Evolutionary conservation across 352 stramenopile genomes (phyloP), one percentile per base, ranked within the genome.

Genomic region (Phytophthora nicotianae): DNA sequence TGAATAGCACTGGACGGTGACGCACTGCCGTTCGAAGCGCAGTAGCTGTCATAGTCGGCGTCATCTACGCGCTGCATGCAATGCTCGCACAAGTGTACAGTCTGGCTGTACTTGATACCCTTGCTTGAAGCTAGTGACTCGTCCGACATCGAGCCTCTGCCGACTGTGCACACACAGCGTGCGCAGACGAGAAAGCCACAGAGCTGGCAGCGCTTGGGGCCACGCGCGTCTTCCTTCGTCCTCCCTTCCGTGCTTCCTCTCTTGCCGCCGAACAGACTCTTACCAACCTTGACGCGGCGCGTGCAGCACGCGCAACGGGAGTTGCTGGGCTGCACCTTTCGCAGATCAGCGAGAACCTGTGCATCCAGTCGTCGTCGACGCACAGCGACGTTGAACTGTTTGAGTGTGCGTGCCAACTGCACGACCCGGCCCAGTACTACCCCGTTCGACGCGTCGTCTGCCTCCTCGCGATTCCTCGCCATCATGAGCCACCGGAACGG

Each of bases 181-280:
- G 74, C 56, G 54, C 83, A 91, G 27, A 90, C 79, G 43, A 71
- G 61, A 56, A 86, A 84, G 8, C 78, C 79, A 37, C 83, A 90
- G 19, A 91, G 55, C 29, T 83, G 68, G 51, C 83, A 91, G n/a
- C 70, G 70, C 48, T 84, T 81, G 19, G 70, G 68, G 8, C 72
- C 72, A 2, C 43, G 41, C 32, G 74, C 10, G 2, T 63, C 54
- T 17, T 58, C 59, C 26, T 59, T 56, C 0, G 26, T 40, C 13
- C 29, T 61, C 23, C 21, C 42, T 49, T 66, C 43, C n/a, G 35
- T 21, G 11, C 50, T 58, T 14, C 50, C 50, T 19, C 19, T 41
- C 53, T 58, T 68, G 16, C 45, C 26, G 5, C 46, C 37, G 37
- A 77, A 76, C 14, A 56, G 67, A 6, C n/a, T 77, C 50, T 50